Base-by-base conservation (phyloP, 768 basidiomycete genomes). In the Termitomyces bulborhizus region DNA sequence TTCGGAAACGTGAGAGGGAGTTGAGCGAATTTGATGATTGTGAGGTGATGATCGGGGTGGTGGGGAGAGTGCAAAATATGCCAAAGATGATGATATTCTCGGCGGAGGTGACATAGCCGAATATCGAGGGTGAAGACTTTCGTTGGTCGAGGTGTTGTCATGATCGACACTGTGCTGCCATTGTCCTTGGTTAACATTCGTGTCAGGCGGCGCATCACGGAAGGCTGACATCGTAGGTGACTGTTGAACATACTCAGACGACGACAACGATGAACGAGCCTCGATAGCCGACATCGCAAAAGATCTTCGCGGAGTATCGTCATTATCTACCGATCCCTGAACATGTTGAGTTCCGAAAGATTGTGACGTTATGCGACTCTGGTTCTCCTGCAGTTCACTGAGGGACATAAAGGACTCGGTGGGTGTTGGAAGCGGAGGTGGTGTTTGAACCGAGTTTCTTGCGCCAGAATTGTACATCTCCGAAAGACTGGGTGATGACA, bases 161-260 rank as follows among this genome's bases (percentile, higher is more conserved):
- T 66, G 68, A 47, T 71, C 68, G 18, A 59, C 44, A 44, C 63
- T 70, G 18, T 58, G 58, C n/a, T 63, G 60, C 52, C 67, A 66
- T 37, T 62, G 65, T 15, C 55, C 62, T 32, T 64, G 69, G 60
- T 58, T 62, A 55, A 65, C 60, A 55, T 62, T 26, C 60, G 66
- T 46, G 73, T 75, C 41, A 80, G 65, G 15, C 16, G 56, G 54
- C 34, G 76, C 80, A 60, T 88, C 86, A 27, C 82, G 80, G 70
- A 91, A 91, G n/a, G 85, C 86, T n/a, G 88, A 90, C 6, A 77
- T 83, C 3, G 88, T 87, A 1, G 88, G 89, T 9, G 88, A 90
- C 4, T 80, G 76, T 59, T 83, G 82, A 9, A 86, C 84, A 65
- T 86, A 85, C 52, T 83, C 80, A 12, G 86, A 88, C 8, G 4